Percentiles rank a stretch among this genome's conserved stretches.
Evolutionary conservation across 2,329 filamentous ascomycete species (phyloP).

Genomic region (Fusarium coicis): DNA sequence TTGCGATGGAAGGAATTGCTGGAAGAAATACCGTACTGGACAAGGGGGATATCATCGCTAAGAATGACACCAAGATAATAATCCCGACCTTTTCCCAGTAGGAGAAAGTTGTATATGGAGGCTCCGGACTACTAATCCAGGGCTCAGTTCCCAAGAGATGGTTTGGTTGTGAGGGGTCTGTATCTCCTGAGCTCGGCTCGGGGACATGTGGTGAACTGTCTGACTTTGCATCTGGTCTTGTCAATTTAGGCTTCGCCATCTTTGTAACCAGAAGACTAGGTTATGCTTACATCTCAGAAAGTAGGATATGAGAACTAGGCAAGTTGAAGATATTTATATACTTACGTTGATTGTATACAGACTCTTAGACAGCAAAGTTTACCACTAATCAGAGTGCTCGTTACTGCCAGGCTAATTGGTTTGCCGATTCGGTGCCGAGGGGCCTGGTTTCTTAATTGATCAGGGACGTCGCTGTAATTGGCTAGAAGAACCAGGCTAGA

Average conservation of each 20-base stretch:
- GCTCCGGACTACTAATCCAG: not conserved
- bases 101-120: not conserved
- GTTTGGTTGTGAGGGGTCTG: not conserved
- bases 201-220: not conserved
- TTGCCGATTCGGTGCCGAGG: not conserved
- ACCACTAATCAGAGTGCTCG: not conserved
- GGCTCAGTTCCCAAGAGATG: not conserved
- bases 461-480: not conserved
- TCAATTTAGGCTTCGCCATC: too few relatives aligned
- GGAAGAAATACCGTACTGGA: not conserved
- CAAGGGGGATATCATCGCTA: not conserved
- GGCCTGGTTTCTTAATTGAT: not conserved
- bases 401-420: not conserved
- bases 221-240: not conserved
- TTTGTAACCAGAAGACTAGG: too few relatives aligned
- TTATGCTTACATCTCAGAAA: not conserved
- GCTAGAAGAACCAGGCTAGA: not conserved
- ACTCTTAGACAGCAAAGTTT: not conserved
- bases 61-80: not conserved
- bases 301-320: rapidly evolving
- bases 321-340: not conserved
- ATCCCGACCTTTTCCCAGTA: not conserved
- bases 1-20: not conserved
- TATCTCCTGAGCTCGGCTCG: not conserved
- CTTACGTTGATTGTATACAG: not conserved